phyloP scores from a whole-genome alignment of 225 moss, liverwort and hornwort genomes.

The Physcomitrium patens region DNA sequence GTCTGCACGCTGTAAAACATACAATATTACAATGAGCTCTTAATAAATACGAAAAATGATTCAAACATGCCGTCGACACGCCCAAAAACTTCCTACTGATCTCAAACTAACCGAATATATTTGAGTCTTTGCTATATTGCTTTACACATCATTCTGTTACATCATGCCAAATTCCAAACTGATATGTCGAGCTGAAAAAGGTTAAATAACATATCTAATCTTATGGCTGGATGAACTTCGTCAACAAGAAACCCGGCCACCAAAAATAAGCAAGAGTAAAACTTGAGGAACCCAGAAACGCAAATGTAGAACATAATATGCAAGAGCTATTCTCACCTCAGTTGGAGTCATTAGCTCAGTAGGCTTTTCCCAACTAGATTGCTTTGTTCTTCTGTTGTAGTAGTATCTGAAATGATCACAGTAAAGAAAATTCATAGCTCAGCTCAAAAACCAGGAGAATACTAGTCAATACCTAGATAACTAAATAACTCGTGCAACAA shows the following conservation, averaged over 20 bases:
- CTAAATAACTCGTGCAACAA: background rate
- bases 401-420: slow-evolving; percentile 74
- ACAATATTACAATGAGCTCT: background rate
- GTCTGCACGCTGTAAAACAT: slow-evolving; percentile 80
- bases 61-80: background rate
- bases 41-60: background rate
- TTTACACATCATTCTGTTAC: background rate
- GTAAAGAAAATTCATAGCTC: background rate
- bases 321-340: slow-evolving; percentile 58
- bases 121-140: background rate
- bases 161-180: background rate
- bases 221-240: background rate
- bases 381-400: slow-evolving; percentile 88
- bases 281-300: background rate
- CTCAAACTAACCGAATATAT: background rate
- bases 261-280: background rate
- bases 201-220: background rate
- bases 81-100: background rate
- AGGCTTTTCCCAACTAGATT: slow-evolving; percentile 97
- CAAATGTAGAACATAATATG: background rate
- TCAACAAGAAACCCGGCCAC: background rate
- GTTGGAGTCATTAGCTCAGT: slow-evolving; percentile 91
- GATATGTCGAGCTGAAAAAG: background rate
- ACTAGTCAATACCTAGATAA: background rate
- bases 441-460: background rate